Evolutionary conservation across 345 rosid genomes (phyloP).

Genomic region (Eucalyptus grandis): DNA sequence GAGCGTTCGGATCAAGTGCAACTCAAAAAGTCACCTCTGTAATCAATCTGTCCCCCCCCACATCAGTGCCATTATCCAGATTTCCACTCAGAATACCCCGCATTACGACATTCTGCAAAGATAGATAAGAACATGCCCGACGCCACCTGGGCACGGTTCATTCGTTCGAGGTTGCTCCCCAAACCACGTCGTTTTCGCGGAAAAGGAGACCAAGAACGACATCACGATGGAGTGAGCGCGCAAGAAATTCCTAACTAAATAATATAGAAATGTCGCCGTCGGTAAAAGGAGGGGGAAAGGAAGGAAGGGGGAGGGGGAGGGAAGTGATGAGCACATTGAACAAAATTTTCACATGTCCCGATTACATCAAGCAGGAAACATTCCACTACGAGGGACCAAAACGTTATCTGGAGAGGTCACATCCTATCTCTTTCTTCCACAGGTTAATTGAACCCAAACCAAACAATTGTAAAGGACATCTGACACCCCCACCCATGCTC

Average conservation of each 20-base stretch:
- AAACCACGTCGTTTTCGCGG: neutral
- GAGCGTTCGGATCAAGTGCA: neutral
- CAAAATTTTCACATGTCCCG: neutral
- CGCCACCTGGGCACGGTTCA: neutral
- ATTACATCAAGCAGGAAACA: conserved; percentile 8
- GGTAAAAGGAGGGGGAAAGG: neutral
- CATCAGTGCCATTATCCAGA: neutral
- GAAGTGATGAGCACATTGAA: neutral
- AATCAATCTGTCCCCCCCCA: neutral
- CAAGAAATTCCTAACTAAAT: neutral
- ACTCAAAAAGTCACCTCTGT: neutral
- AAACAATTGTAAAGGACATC: neutral
- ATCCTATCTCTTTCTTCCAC: neutral
- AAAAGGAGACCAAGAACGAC: neutral
- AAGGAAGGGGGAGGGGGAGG: neutral
- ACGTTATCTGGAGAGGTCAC: neutral
- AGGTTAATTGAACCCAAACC: neutral
- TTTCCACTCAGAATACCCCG: neutral
- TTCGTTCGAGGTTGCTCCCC: neutral
- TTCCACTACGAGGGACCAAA: neutral
- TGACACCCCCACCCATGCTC: conserved; percentile 1
- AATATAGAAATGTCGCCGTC: neutral
- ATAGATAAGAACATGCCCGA: neutral
- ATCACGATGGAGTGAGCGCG: neutral
- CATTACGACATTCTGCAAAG: neutral